Evolutionary conservation across 177 flowering plant genomes (phyloP).

Genomic region (Vitis hybrid): DNA sequence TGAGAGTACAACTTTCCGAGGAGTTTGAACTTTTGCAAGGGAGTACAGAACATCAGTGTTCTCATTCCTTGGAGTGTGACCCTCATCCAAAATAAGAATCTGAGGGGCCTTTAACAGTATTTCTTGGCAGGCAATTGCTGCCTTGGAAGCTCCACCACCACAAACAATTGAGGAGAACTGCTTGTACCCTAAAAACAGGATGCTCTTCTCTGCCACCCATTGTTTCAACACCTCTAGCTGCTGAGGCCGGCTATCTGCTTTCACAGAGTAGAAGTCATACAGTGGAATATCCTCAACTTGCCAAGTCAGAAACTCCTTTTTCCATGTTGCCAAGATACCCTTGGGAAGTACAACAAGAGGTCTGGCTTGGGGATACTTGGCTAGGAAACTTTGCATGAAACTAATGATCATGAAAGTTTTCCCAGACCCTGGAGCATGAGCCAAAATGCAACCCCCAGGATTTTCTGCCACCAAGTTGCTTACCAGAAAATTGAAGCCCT

Average conservation of each 20-base stretch:
- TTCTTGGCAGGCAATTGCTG: conserved; percentile 52
- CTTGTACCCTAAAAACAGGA: conserved; percentile 77
- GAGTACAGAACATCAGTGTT: conserved; percentile 67
- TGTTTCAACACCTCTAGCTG: conserved; percentile 65
- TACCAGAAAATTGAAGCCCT: conserved; percentile 75
- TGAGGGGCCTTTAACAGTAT: conserved; percentile 61
- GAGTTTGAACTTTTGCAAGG: conserved; percentile 66
- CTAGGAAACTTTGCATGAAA: conserved; percentile 84
- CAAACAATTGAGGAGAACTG: conserved; percentile 78
- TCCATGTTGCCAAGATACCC: conserved; percentile 81
- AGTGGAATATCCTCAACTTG: conserved; percentile 76
- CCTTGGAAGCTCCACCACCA: conserved; percentile 23
- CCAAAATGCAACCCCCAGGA: conserved; percentile 91
- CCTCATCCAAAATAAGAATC: conserved; percentile 89
- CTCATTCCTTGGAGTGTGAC: conserved; percentile 90
- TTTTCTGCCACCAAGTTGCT: conserved; percentile 61
- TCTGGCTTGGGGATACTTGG: conserved; percentile 69
- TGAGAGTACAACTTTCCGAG: conserved; percentile 83
- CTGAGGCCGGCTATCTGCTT: conserved; percentile 67
- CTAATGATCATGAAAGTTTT: conserved; percentile 93
- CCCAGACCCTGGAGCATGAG: conserved; percentile 99
- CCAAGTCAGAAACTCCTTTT: conserved; percentile 79
- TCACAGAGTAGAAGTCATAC: conserved; percentile 65
- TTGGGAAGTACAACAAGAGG: conserved; percentile 84
- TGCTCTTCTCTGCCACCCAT: conserved; percentile 68